Conservation (phyloP, 2,329 filamentous ascomycete species). For the Microdochium bolleyi region DNA sequence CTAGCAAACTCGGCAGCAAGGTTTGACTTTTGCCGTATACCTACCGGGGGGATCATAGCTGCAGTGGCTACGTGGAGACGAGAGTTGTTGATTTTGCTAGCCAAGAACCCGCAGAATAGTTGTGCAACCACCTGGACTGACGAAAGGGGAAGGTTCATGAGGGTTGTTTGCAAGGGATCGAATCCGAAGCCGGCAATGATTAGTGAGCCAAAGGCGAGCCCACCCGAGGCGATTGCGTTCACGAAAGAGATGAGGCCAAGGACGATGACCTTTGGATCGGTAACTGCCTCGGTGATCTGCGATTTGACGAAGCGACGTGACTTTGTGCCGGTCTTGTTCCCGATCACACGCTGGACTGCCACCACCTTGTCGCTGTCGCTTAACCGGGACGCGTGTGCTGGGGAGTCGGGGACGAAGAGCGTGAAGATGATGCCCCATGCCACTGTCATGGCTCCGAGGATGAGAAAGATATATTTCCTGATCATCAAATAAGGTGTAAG, state of each 20-base stretch:
- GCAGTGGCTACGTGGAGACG: conserved; percentile 18
- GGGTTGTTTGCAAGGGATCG: conserved; percentile 10
- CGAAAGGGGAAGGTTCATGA: conserved; percentile 15
- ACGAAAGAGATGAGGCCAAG: conserved; percentile 16
- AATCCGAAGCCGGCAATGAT: conserved; percentile 18
- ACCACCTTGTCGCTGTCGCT: conserved; percentile 14
- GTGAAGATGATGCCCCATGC: conserved; percentile 10
- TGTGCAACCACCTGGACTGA: conserved; percentile 13
- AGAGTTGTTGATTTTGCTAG: conserved; percentile 12
- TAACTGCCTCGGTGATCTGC: conserved; percentile 13
- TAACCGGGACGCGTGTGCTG: conserved; percentile 10
- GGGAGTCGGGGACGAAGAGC: conserved; percentile 10
- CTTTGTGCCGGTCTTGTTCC: conserved; percentile 18
- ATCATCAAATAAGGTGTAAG: not conserved
- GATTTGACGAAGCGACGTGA: conserved; percentile 12
- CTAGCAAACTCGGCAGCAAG: no score
- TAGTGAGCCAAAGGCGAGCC: conserved; percentile 15
- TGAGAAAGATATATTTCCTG: conserved; percentile 13
- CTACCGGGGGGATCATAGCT: conserved; percentile 20
- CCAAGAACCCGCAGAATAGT: conserved; percentile 10
- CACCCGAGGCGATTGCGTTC: conserved; percentile 15
- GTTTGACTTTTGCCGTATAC: no score
- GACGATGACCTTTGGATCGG: conserved; percentile 13
- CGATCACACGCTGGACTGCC: conserved; percentile 16
- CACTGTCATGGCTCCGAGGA: conserved; percentile 8